Evolutionary conservation across 2,329 filamentous ascomycete species (phyloP).

Genomic region (Alternaria alternata): DNA sequence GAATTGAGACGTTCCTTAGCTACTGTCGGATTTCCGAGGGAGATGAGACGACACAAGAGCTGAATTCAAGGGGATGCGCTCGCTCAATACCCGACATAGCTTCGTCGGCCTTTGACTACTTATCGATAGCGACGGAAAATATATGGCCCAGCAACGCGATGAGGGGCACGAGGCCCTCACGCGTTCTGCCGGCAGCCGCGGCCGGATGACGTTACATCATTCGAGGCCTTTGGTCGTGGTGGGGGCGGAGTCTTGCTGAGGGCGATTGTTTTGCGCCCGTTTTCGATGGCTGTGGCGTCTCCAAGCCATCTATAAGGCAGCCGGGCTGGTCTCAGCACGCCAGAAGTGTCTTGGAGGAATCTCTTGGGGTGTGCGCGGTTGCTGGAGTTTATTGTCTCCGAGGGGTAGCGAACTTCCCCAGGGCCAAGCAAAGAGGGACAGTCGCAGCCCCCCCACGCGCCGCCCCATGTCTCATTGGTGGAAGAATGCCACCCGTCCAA

Average conservation of each 20-base stretch:
- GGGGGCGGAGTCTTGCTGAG: background rate
- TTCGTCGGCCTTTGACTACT: slow-evolving; percentile 31
- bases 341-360: background rate
- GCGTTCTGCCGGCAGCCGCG: slow-evolving; percentile 43
- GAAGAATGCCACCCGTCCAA: slow-evolving; percentile 31
- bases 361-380: background rate
- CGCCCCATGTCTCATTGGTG: slow-evolving; percentile 35
- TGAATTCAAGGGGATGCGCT: slow-evolving; percentile 13
- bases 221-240: slow-evolving; percentile 4
- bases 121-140: slow-evolving; percentile 41
- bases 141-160: slow-evolving; percentile 25
- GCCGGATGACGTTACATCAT: slow-evolving; percentile 29
- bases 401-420: slow-evolving; percentile 39
- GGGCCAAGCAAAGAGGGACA: slow-evolving; percentile 37
- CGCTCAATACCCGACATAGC: slow-evolving; percentile 19
- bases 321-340: background rate
- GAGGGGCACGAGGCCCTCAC: slow-evolving; percentile 37
- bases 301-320: background rate
- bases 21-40: slow-evolving; percentile 4
- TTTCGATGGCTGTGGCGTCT: background rate
- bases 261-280: background rate
- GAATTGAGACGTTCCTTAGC: slow-evolving; percentile 15
- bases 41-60: slow-evolving; percentile 7
- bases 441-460: slow-evolving; percentile 39
- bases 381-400: slow-evolving; percentile 7